These are phyloP conservation scores for Ceratocystis albifundus DNA, from an alignment of 2,329 filamentous ascomycete genomes.

Conservation along the genomic window DNA sequence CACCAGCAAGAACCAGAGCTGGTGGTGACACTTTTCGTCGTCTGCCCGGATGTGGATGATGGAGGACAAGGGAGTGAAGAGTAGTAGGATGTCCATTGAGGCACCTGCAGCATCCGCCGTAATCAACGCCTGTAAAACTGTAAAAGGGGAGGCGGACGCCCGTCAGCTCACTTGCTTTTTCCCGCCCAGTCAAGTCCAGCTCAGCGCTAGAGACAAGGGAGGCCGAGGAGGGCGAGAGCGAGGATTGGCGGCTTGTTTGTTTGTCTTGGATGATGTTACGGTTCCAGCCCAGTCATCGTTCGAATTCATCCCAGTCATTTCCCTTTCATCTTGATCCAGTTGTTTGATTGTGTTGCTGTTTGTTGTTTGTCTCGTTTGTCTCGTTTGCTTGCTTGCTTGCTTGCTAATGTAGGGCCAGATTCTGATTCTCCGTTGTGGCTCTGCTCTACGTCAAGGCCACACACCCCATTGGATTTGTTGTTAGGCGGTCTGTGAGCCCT, in stretches of 20 bases:
- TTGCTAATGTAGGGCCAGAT: not conserved
- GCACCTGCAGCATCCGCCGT: not conserved
- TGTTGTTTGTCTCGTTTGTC: not conserved
- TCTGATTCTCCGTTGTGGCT: not conserved
- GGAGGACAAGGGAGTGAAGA: too few relatives aligned
- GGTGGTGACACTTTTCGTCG: not conserved
- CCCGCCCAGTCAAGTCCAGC: too few relatives aligned
- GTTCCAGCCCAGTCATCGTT: not conserved
- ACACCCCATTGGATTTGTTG: not conserved
- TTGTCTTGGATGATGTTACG: conserved; percentile 2
- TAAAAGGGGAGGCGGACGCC: not conserved
- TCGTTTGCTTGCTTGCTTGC: too few relatives aligned
- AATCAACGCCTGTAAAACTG: not conserved
- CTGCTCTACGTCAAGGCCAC: not conserved
- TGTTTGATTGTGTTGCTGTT: not conserved
- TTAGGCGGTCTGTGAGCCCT: not conserved
- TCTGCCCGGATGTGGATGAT: too few relatives aligned
- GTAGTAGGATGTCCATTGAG: not conserved
- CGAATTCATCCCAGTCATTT: not conserved
- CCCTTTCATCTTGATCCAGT: not conserved
- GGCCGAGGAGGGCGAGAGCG: not conserved
- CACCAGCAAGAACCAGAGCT: not conserved
- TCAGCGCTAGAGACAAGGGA: not conserved
- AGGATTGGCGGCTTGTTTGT: not conserved
- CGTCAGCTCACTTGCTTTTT: not conserved